A percentile compares a stretch with the other conserved stretches of the same genome.
phyloP scores from a whole-genome alignment of 202 grass and related monocot genomes.

The Sporobolus alterniflorus region DNA sequence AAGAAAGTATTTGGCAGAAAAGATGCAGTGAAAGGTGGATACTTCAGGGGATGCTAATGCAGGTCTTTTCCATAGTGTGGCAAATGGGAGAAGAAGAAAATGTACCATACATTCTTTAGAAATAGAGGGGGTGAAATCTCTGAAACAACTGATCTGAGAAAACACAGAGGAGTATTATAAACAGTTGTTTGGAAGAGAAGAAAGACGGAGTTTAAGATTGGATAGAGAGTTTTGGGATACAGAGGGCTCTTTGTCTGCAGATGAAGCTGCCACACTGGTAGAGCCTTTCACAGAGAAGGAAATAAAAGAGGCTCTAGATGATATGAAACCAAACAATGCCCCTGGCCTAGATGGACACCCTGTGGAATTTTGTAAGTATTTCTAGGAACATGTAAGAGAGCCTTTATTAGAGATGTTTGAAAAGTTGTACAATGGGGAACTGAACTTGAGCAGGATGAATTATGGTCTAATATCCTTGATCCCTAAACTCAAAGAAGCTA shows the following conservation, averaged over 20 bases:
- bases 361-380: neutral
- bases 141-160: neutral
- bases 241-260: neutral
- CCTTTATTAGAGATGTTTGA: neutral
- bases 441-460: no score
- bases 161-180: neutral
- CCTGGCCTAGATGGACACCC: neutral
- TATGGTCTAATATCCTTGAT: no score
- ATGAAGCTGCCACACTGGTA: neutral
- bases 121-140: neutral
- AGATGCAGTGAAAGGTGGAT: neutral
- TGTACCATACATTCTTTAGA: neutral
- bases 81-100: neutral
- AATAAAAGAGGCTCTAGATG: neutral
- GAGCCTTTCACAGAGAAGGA: neutral
- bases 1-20: neutral
- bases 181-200: neutral
- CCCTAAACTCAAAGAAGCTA: no score
- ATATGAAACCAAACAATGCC: neutral
- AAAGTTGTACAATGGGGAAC: no score
- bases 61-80: neutral
- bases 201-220: neutral
- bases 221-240: neutral
- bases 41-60: neutral
- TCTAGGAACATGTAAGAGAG: fast-evolving